A percentile compares a stretch with the other conserved stretches of the same genome.
Conservation (phyloP, 164 flowering plant genomes). For the Vitis rotundifolia region DNA sequence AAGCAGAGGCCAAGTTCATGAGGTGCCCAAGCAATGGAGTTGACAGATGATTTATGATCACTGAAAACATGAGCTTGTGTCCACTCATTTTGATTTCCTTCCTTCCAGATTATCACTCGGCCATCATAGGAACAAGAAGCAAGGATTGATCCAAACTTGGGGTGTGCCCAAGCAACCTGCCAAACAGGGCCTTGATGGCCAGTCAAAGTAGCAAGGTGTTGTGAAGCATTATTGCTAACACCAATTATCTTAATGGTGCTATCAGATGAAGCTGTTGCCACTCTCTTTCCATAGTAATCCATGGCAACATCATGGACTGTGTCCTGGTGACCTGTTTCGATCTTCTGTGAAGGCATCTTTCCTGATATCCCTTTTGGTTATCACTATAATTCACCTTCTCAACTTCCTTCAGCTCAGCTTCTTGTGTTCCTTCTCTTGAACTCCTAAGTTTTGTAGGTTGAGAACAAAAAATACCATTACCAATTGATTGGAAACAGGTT, state of each 20-base stretch:
- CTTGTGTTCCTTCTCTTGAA: too few relatives aligned
- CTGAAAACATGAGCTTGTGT: slow-evolving; percentile 30
- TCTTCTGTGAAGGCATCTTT: slow-evolving; percentile 47
- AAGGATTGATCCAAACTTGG: slow-evolving; percentile 48
- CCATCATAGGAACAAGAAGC: slow-evolving; percentile 54
- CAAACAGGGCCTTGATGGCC: slow-evolving; percentile 55
- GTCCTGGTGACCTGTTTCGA: slow-evolving; percentile 50
- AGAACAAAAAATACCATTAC: too few relatives aligned
- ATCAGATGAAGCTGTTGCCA: slow-evolving; percentile 51
- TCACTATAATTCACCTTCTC: too few relatives aligned
- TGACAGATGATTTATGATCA: slow-evolving; percentile 39
- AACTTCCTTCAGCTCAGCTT: too few relatives aligned
- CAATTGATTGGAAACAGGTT: too few relatives aligned
- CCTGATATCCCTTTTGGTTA: too few relatives aligned
- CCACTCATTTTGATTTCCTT: slow-evolving; percentile 49
- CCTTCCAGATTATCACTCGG: slow-evolving; percentile 49
- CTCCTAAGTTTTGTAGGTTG: too few relatives aligned
- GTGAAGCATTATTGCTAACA: slow-evolving; percentile 35
- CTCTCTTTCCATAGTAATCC: slow-evolving; percentile 55
- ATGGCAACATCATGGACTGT: slow-evolving; percentile 47
- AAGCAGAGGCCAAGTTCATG: slow-evolving; percentile 42
- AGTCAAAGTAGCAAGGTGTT: slow-evolving; percentile 39
- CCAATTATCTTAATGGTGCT: slow-evolving; percentile 45
- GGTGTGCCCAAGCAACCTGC: slow-evolving; percentile 55
- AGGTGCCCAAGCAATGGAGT: slow-evolving; percentile 44